Conservation (phyloP, 164 flowering plant genomes). For the Euptelea pleiosperma region DNA sequence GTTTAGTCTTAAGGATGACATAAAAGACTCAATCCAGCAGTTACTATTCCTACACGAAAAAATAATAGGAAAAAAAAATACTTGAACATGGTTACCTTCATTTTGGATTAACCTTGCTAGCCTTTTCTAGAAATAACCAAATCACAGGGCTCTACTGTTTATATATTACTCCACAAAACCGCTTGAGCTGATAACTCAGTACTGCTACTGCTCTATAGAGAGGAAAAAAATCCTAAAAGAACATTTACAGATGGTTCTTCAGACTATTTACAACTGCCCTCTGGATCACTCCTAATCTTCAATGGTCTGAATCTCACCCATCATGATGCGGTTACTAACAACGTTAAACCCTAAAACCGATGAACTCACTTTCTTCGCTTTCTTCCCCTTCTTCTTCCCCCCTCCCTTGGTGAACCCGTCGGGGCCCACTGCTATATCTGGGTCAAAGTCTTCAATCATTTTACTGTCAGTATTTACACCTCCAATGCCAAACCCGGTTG, state of each 20-base stretch:
- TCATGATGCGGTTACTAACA: slow-evolving; percentile 97
- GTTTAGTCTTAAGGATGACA: too few species aligned
- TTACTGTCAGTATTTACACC: slow-evolving; percentile 34
- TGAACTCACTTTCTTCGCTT: slow-evolving; percentile 88
- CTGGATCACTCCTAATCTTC: slow-evolving; percentile 53
- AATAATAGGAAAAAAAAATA: not conserved
- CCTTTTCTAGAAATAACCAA: too few species aligned
- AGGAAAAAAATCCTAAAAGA: too few species aligned
- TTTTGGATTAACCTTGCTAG: not conserved
- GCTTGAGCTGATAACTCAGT: slow-evolving; percentile 41
- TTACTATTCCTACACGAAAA: too few species aligned
- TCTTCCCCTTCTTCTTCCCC: slow-evolving; percentile 83
- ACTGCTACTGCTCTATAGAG: slow-evolving; percentile 32
- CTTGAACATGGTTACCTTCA: not conserved
- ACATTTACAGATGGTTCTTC: slow-evolving; percentile 51
- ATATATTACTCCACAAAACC: slow-evolving; percentile 45
- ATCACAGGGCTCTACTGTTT: too few species aligned
- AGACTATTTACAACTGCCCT: slow-evolving; percentile 48
- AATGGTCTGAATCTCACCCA: slow-evolving; percentile 94
- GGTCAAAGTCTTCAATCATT: slow-evolving; percentile 29
- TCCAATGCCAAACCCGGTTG: slow-evolving; percentile 28
- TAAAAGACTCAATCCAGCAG: too few species aligned
- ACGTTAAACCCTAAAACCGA: slow-evolving; percentile 84
- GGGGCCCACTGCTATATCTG: slow-evolving; percentile 21
- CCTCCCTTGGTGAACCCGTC: slow-evolving; percentile 55